A percentile compares a stretch with the other conserved stretches of the same genome.
Conservation (phyloP, 2,329 filamentous ascomycete genomes). For the Pseudocercospora musae region DNA sequence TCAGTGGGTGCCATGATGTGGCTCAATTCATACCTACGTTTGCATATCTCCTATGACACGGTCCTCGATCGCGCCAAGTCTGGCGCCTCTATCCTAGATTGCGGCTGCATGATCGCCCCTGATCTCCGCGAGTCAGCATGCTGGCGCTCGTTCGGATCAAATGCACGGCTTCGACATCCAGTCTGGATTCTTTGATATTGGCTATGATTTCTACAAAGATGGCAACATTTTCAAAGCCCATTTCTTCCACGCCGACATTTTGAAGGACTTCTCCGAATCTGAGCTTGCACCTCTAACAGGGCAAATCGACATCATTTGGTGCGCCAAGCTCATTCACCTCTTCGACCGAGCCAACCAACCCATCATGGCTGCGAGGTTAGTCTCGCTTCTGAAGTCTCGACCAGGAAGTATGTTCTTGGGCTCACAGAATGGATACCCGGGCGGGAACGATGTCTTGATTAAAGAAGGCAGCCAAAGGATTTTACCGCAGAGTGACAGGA, state of each 20-base stretch:
- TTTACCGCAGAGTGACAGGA: not conserved
- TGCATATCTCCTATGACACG: conserved; percentile 7
- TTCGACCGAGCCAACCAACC: conserved; percentile 13
- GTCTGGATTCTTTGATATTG: conserved; percentile 13
- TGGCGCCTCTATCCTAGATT: conserved; percentile 14
- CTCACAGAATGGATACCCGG: conserved; percentile 15
- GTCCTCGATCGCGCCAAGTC: conserved; percentile 11
- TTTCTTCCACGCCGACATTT: conserved; percentile 13
- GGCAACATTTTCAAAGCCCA: conserved; percentile 4
- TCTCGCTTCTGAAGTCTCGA: conserved; percentile 8
- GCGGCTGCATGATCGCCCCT: conserved; percentile 16
- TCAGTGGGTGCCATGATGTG: conserved; percentile 20
- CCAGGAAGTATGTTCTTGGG: conserved; percentile 14
- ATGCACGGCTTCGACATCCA: conserved; percentile 19
- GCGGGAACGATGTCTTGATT: conserved; percentile 1
- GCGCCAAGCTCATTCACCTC: conserved; percentile 16
- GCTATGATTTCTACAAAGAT: conserved; percentile 14
- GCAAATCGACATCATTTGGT: conserved; percentile 15
- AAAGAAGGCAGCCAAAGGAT: not conserved
- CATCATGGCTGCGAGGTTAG: conserved; percentile 3
- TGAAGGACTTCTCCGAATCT: conserved; percentile 5
- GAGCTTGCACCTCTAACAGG: conserved; percentile 4
- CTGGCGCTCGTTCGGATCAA: conserved; percentile 12
- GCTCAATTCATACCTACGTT: conserved; percentile 14
- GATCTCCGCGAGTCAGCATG: conserved; percentile 14